Base-by-base conservation (phyloP, 1,139 yeast genomes). In the Diutina rugosa region DNA sequence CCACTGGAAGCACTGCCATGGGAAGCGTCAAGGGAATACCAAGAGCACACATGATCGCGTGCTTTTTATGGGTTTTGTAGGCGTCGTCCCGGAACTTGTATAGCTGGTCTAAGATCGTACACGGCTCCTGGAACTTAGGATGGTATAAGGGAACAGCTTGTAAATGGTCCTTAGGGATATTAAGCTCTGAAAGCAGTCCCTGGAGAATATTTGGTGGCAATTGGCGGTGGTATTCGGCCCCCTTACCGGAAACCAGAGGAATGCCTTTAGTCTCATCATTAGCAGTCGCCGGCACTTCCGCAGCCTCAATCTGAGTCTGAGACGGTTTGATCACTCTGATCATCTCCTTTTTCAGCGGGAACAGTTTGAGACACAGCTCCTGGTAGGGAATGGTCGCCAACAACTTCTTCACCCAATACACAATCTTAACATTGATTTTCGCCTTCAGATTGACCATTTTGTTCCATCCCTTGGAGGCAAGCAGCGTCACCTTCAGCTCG, bases 11-110 rank as follows among this genome's bases (percentile, higher is more conserved):
- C 54, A 90, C 65, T 0, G 90, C 90, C 56, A 90, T 69, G 1
- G 99, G 99, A 7, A 90, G 65, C 0, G 95, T 82, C 53, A 91
- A 61, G 1, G 98, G 98, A 2, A 93, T 70, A 2, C 85, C 84
- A 38, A 85, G 62, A 0, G 81, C 78, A 62, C 89, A 83, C 49
- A 73, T 54, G 4, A 68, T 60, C 30, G 77, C 72, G 60, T 71
- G 69, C 57, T 71, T 72, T 46, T 63, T 60, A 58, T 77, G 79
- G 46, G 64, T 64, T 3, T 69, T 55, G 56, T 67, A 64, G 32
- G 71, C 67, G 7, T 63, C 62, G 41, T 66, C 65, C 52, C 69
- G 62, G 57, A 74, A 72, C 41, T 57, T 59, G 54, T 66, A 57
- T 60, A 76, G 63, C 60, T 75, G 78, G 10, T 62, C 57, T 55